These are phyloP conservation scores for Persicaria tinctoria DNA, from an alignment of 148 eudicot species.

Conservation along the genomic window DNA sequence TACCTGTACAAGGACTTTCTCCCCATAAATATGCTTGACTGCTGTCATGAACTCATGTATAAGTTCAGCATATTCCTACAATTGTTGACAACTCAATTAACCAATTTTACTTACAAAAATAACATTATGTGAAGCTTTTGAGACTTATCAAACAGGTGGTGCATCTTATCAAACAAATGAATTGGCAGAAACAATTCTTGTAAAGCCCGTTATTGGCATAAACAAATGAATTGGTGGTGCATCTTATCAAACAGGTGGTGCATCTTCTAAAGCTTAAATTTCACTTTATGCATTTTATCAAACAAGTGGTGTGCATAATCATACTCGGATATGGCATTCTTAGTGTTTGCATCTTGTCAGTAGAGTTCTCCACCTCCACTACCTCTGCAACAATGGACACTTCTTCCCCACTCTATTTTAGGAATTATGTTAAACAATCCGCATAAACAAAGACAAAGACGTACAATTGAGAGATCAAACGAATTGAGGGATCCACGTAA, in stretches of 20 bases:
- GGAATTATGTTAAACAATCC: background rate
- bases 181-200: too few relatives aligned
- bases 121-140: background rate
- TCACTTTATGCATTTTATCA: too few relatives aligned
- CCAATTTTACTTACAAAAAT: background rate
- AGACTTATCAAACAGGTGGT: background rate
- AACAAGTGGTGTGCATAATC: too few relatives aligned
- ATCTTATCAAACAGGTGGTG: too few relatives aligned
- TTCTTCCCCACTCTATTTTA: slow-evolving; percentile 67
- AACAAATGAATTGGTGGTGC: too few relatives aligned
- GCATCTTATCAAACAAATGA: too few relatives aligned
- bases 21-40: slow-evolving; percentile 88
- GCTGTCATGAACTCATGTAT: slow-evolving; percentile 87
- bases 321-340: slow-evolving; percentile 28
- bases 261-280: too few relatives aligned
- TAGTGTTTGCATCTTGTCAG: slow-evolving; percentile 55
- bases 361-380: slow-evolving; percentile 86
- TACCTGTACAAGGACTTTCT: slow-evolving; percentile 93
- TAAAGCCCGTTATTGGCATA: too few relatives aligned
- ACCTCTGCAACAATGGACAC: slow-evolving; percentile 84
- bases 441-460: too few relatives aligned
- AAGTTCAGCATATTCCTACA: slow-evolving; percentile 90
- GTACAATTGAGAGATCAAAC: too few relatives aligned
- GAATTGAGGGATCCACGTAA: too few relatives aligned
- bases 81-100: background rate